Evolutionary conservation across 306 rosid genomes (phyloP).

Genomic region (Begonia peltatifolia): DNA sequence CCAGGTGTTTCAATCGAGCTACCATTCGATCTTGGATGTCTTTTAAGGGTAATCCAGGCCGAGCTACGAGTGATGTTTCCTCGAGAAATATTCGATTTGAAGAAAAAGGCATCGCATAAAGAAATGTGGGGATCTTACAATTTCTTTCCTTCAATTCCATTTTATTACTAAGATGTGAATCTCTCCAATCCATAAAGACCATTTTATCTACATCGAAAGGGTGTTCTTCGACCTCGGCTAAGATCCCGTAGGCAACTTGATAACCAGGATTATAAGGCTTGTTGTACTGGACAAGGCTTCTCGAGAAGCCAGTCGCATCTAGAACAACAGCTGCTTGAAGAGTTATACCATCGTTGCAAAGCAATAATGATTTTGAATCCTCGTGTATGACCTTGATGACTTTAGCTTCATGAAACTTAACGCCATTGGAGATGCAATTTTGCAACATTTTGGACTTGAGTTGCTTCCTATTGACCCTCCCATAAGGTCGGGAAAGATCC

Average conservation of each 20-base stretch:
- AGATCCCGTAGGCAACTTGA: slow-evolving; percentile 94
- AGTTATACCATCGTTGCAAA: slow-evolving; percentile 81
- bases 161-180: slow-evolving; percentile 53
- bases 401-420: slow-evolving; percentile 85
- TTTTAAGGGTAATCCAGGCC: slow-evolving; percentile 69
- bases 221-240: slow-evolving; percentile 92
- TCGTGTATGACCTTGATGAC: slow-evolving; percentile 75
- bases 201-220: slow-evolving; percentile 86
- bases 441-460: slow-evolving; percentile 89
- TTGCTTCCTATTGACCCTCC: slow-evolving; percentile 87
- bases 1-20: slow-evolving; percentile 74
- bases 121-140: slow-evolving; percentile 67
- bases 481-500: slow-evolving; percentile 76
- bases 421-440: slow-evolving; percentile 73
- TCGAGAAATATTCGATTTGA: slow-evolving; percentile 76
- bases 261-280: slow-evolving; percentile 93
- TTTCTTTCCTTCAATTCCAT: slow-evolving; percentile 54
- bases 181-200: slow-evolving; percentile 99
- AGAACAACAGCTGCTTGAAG: slow-evolving; percentile 88
- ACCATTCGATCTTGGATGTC: slow-evolving; percentile 93
- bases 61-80: slow-evolving; percentile 91
- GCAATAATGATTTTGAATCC: slow-evolving; percentile 58
- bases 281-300: slow-evolving; percentile 84
- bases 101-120: slow-evolving; percentile 98
- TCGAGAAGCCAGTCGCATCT: slow-evolving; percentile 94